These are phyloP conservation scores for Pontederia crassipes DNA, from an alignment of 176 grass and related monocot species.

Conservation along the genomic window DNA sequence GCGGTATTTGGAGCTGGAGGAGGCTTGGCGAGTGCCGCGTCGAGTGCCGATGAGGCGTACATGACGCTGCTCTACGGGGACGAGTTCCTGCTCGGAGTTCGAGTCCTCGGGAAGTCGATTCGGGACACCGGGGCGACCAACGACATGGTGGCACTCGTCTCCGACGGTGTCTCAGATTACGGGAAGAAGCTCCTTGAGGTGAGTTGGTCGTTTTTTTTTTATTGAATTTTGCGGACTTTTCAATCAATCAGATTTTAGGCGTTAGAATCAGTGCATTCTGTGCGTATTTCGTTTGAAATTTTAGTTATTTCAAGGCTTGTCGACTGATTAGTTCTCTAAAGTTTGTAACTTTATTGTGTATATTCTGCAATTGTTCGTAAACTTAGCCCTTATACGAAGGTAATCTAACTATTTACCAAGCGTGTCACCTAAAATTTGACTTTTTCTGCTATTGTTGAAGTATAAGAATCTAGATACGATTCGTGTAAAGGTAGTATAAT, in stretches of 20 bases:
- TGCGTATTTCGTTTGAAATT: no score
- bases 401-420: no score
- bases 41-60: constrained; percentile 66
- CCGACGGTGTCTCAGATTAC: constrained; percentile 78
- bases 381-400: no score
- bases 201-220: background rate
- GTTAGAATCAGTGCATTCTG: background rate
- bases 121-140: constrained; percentile 54
- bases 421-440: no score
- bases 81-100: constrained; percentile 85
- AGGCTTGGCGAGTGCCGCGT: background rate
- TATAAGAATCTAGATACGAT: no score
- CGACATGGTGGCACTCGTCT: constrained; percentile 88
- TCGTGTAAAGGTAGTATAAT: no score
- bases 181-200: constrained; percentile 60
- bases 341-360: no score
- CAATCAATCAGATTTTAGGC: background rate
- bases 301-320: no score
- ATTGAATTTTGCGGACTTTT: background rate
- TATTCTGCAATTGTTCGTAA: no score
- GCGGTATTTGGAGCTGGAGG: no score
- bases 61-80: constrained; percentile 88
- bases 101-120: constrained; percentile 83
- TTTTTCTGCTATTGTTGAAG: no score
- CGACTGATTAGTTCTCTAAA: no score